A percentile compares a stretch with the other conserved stretches of the same genome.
Evolutionary conservation across 2,329 filamentous ascomycete genomes (phyloP).

Genomic region (Scedosporium boydii): DNA sequence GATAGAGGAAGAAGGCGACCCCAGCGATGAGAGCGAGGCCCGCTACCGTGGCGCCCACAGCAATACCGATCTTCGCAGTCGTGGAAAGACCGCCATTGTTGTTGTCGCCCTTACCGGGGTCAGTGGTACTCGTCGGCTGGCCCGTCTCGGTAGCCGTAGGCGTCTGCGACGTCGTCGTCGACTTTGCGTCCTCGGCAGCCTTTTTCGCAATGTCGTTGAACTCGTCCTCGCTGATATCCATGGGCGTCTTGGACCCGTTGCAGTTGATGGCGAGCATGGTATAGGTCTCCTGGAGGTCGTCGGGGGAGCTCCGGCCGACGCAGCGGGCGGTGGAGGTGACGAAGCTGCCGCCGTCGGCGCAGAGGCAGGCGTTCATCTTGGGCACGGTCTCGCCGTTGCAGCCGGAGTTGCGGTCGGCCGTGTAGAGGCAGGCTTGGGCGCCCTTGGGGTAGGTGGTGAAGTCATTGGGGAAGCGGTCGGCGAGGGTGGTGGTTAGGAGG

Average conservation of each 20-base stretch:
- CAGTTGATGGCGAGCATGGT: slow-evolving; percentile 33
- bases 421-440: slow-evolving; percentile 30
- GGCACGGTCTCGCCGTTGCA: slow-evolving; percentile 30
- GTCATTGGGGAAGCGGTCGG: slow-evolving; percentile 18
- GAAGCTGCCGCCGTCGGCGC: slow-evolving; percentile 36
- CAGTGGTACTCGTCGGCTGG: slow-evolving; percentile 1
- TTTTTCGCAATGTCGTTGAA: slow-evolving; percentile 24
- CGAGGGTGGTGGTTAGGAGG: slow-evolving; percentile 14
- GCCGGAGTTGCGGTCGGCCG: slow-evolving; percentile 25
- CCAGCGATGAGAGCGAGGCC: slow-evolving; percentile 18
- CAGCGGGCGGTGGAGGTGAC: slow-evolving; percentile 36
- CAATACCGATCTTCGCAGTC: slow-evolving; percentile 29
- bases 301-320: slow-evolving; percentile 25
- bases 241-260: slow-evolving; percentile 29
- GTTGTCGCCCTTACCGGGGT: slow-evolving; percentile 10
- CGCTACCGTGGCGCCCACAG: slow-evolving; percentile 23
- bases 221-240: slow-evolving; percentile 29
- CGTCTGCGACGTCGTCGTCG: slow-evolving; percentile 7
- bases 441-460: slow-evolving; percentile 24
- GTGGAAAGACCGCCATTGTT: slow-evolving; percentile 20
- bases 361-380: slow-evolving; percentile 39
- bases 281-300: slow-evolving; percentile 33
- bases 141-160: slow-evolving; percentile 3
- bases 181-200: slow-evolving; percentile 10
- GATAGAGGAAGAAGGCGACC: slow-evolving; percentile 17